Base-by-base conservation (phyloP, 768 basidiomycete species). In the Hysterangium stoloniferum region DNA sequence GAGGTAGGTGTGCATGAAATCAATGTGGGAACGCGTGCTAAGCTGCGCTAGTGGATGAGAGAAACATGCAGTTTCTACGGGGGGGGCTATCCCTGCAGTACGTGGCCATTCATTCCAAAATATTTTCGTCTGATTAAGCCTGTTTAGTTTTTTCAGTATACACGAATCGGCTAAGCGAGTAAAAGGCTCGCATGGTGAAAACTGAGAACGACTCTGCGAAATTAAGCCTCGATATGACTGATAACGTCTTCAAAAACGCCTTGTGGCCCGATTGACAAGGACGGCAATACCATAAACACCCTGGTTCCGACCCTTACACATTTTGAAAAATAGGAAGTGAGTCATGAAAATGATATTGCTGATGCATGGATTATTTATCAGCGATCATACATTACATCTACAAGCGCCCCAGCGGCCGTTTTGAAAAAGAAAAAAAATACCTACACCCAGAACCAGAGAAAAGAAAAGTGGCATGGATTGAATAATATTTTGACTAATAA, bases 11-110 rank as follows among this genome's bases (percentile, higher is more conserved):
- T n/a, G n/a, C n/a, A n/a, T n/a, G n/a, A n/a, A n/a, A n/a, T n/a
- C n/a, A n/a, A 44, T 43, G 4, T 31, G 48, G 61, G 45, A 65
- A 36, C 44, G 31, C 19, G 36, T 50, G 22, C 46, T n/a, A n/a
- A n/a, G n/a, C n/a, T n/a, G n/a, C n/a, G n/a, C n/a, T n/a, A 90
- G 79, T 95, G 92, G 92, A 86, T 95, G 50, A 66, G 77, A 15
- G 78, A 73, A 4, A 86, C 86, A 3, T 54, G 77, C 81, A 1
- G 78, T 86, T 24, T 77, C 82, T 33, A 67, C 80, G 37, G 92
- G 92, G 25, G 90, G 89, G 19, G 84, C 90, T 1, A 77, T 82
- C 61, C 92, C 92, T 5, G 86, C 85, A 57, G 91, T 92, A 63
- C 67, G 84, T 75, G 27, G 54, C 38, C 20, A 34, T 8, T 44